Conservation (phyloP, 2,329 filamentous ascomycete genomes). For the Trichoderma cornu-damae region DNA sequence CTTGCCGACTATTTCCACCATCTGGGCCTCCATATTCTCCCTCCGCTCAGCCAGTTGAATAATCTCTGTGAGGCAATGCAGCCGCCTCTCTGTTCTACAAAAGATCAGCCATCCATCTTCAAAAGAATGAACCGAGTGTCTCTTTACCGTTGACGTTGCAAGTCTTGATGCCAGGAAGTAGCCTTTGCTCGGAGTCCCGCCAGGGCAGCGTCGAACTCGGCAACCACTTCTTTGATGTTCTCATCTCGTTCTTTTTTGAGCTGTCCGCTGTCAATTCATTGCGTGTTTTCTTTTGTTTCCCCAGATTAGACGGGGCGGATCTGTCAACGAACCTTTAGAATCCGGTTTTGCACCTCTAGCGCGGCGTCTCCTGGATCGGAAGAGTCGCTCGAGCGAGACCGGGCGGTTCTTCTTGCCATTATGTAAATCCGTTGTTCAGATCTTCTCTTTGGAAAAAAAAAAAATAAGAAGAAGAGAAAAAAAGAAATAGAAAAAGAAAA, state of each 20-base stretch:
- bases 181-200: conserved; percentile 25
- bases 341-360: conserved; percentile 27
- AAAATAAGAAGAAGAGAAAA: no score
- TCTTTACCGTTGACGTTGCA: conserved; percentile 24
- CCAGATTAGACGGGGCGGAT: neutral
- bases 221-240: conserved; percentile 24
- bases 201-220: conserved; percentile 25
- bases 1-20: conserved; percentile 25
- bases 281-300: neutral
- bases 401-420: conserved; percentile 22
- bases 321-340: conserved; percentile 24
- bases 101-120: neutral
- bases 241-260: conserved; percentile 30
- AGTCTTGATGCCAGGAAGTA: conserved; percentile 23
- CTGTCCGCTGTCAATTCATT: conserved; percentile 22
- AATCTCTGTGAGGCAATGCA: conserved; percentile 22
- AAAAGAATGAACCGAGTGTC: neutral
- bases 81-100: conserved; percentile 21
- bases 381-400: conserved; percentile 21
- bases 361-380: conserved; percentile 24
- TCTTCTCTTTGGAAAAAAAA: neutral
- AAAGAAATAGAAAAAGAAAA: no score
- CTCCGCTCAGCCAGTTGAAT: conserved; percentile 25
- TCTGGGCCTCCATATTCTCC: conserved; percentile 27
- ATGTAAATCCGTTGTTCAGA: no score